These are phyloP conservation scores for Oxyria digyna DNA, from an alignment of 148 eudicot species.

Conservation along the genomic window DNA sequence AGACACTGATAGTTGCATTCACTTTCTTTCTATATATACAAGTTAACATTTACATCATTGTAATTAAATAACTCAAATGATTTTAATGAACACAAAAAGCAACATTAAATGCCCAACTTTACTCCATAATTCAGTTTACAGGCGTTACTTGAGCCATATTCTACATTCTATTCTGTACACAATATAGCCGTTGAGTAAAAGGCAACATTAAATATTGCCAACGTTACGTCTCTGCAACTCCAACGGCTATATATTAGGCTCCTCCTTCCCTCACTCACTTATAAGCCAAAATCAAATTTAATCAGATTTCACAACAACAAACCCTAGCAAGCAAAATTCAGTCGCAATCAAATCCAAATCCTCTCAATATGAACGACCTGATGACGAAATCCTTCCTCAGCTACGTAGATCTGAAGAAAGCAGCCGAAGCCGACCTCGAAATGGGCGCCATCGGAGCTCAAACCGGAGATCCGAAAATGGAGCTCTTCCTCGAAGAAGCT, in stretches of 20 bases:
- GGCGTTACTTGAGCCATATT: too few species aligned
- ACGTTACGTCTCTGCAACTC: not conserved
- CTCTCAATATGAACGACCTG: constrained; percentile 56
- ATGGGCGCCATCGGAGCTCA: constrained; percentile 20
- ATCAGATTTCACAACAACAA: not conserved
- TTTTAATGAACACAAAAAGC: not conserved
- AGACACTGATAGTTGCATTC: too few species aligned
- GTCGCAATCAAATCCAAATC: not conserved
- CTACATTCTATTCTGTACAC: too few species aligned
- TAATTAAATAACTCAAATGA: too few species aligned
- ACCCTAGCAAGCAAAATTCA: not conserved
- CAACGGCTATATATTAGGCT: constrained; percentile 1
- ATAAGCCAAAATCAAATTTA: not conserved
- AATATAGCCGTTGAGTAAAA: not conserved
- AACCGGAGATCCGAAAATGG: constrained; percentile 47
- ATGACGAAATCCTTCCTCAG: constrained; percentile 85
- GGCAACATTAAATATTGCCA: not conserved
- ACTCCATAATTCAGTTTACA: not conserved
- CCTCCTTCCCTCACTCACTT: not conserved
- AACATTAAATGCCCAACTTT: not conserved
- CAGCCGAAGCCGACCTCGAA: constrained; percentile 51
- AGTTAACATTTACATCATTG: too few species aligned
- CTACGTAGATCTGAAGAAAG: constrained; percentile 80
- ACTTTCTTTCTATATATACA: too few species aligned
- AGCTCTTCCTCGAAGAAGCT: constrained; percentile 58